These are phyloP conservation scores for Leccinum uliginosum DNA, from an alignment of 768 basidiomycete species.

Conservation along the genomic window DNA sequence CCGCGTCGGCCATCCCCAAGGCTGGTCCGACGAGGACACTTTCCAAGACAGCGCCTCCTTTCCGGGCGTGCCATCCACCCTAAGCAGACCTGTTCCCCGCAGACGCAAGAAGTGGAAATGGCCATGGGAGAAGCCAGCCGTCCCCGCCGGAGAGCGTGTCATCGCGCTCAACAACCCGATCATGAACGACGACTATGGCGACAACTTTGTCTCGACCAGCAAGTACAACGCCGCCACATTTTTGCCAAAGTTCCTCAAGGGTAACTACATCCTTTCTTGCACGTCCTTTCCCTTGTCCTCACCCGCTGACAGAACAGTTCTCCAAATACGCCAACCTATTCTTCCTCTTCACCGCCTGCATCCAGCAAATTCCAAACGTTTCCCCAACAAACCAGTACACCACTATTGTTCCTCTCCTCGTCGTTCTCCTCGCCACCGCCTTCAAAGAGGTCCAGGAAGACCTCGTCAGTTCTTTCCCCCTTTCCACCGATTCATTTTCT, in stretches of 20 bases:
- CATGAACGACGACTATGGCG: conserved; percentile 62
- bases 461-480: conserved; percentile 37
- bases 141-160: conserved; percentile 67
- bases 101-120: conserved; percentile 56
- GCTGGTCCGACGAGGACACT: conserved; percentile 68
- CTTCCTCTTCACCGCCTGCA: conserved; percentile 96
- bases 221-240: conserved; percentile 91
- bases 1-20: conserved; percentile 47
- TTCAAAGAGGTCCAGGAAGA: conserved; percentile 97
- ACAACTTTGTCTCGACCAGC: conserved; percentile 88
- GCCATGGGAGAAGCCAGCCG: conserved; percentile 76
- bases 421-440: conserved; percentile 89
- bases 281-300: not conserved
- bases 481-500: not conserved
- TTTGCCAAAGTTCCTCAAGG: conserved; percentile 87
- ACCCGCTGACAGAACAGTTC: conserved; percentile 74
- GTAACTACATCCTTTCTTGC: conserved; percentile 41
- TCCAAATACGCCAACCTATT: conserved; percentile 98
- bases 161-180: conserved; percentile 76
- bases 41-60: conserved; percentile 45
- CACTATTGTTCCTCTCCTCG: conserved; percentile 84
- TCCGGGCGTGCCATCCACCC: conserved; percentile 26
- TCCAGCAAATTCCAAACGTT: conserved; percentile 96
- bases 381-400: conserved; percentile 96
- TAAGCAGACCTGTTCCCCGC: conserved; percentile 11